These are phyloP conservation scores for Sicyos baderoa DNA, from an alignment of 306 rosid genomes.

Conservation along the genomic window DNA sequence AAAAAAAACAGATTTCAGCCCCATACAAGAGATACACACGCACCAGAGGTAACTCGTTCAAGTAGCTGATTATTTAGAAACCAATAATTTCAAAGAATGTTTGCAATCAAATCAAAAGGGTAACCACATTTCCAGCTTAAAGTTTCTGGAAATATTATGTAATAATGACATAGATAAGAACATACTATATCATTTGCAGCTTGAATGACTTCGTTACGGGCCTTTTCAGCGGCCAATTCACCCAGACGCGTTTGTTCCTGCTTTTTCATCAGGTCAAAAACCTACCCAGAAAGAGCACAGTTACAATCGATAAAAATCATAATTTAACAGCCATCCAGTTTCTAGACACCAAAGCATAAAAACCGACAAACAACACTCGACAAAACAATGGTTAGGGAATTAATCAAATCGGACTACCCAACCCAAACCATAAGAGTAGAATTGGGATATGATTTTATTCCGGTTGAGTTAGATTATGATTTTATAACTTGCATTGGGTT, in stretches of 20 bases:
- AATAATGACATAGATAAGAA: background rate
- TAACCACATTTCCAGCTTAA: background rate
- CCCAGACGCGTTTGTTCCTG: conserved; percentile 77
- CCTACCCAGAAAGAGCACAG: conserved; percentile 37
- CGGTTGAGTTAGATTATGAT: too few relatives aligned
- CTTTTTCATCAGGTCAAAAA: conserved; percentile 64
- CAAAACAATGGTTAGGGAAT: too few relatives aligned
- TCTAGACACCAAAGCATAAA: too few relatives aligned
- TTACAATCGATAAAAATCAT: conserved; percentile 1
- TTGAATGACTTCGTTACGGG: conserved; percentile 59
- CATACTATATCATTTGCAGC: conserved; percentile 57
- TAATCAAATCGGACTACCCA: background rate
- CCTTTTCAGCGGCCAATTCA: conserved; percentile 74
- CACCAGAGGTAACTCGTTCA: background rate
- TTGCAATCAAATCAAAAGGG: background rate
- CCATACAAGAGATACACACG: too few relatives aligned
- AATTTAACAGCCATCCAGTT: background rate
- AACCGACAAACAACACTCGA: background rate
- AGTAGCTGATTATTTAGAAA: background rate
- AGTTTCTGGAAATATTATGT: background rate
- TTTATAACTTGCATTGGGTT: too few relatives aligned
- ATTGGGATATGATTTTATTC: too few relatives aligned
- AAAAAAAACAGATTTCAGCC: too few relatives aligned
- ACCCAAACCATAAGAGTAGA: too few relatives aligned
- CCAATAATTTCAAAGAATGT: background rate